These are phyloP conservation scores for Candida ascalaphidarum DNA, from an alignment of 805 yeast species.

Conservation along the genomic window DNA sequence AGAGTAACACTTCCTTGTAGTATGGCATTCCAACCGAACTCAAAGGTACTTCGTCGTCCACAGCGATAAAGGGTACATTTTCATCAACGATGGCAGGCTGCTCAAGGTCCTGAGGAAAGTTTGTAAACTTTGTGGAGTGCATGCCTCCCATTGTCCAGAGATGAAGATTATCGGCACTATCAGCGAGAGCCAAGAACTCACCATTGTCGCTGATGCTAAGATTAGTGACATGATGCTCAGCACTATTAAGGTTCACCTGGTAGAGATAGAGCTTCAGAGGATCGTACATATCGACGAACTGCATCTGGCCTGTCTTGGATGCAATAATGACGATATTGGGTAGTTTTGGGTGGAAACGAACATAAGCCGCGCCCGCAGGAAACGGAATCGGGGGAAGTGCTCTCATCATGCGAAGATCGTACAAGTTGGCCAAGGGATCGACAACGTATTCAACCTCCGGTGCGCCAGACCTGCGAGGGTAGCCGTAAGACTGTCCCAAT, in stretches of 20 bases:
- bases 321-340: slow-evolving; percentile 71
- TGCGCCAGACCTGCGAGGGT: neutral
- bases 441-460: slow-evolving; percentile 18
- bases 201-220: slow-evolving; percentile 63
- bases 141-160: slow-evolving; percentile 50
- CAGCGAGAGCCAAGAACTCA: slow-evolving; percentile 65
- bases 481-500: too few relatives aligned
- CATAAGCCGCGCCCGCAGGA: slow-evolving; percentile 83
- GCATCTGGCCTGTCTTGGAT: slow-evolving; percentile 73
- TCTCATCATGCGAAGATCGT: slow-evolving; percentile 66
- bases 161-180: slow-evolving; percentile 52
- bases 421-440: slow-evolving; percentile 80
- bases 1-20: slow-evolving; percentile 65
- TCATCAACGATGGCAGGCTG: slow-evolving; percentile 36
- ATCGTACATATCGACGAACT: slow-evolving; percentile 74
- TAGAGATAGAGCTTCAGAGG: slow-evolving; percentile 60
- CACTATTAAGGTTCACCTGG: slow-evolving; percentile 50
- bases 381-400: slow-evolving; percentile 76
- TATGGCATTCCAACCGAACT: slow-evolving; percentile 80
- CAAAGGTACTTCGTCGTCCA: slow-evolving; percentile 50
- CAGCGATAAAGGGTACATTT: slow-evolving; percentile 5
- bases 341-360: slow-evolving; percentile 76
- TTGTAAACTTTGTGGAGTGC: slow-evolving; percentile 23
- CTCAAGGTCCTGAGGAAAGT: slow-evolving; percentile 36
- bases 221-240: too few relatives aligned